Evolutionary conservation across 352 stramenopile species (phyloP).

Genomic region (Achlya hypogyna): DNA sequence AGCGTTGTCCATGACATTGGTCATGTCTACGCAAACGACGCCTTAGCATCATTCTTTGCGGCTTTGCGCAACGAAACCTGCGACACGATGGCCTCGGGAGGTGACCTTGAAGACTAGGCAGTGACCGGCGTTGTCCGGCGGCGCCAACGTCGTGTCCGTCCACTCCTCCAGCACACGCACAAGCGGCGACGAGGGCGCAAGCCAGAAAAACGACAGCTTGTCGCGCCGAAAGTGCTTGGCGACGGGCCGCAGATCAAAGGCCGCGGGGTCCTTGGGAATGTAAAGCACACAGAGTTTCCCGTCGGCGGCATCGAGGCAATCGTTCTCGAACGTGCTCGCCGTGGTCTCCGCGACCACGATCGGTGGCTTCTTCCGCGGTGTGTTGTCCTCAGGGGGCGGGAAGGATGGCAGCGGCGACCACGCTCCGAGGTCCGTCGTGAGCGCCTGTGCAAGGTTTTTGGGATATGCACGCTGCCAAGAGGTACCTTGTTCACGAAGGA

Average conservation of each 20-base stretch:
- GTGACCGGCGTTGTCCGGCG: neutral
- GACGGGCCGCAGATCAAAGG: conserved; percentile 34
- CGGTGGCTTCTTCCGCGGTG: conserved; percentile 63
- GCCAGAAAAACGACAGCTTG: conserved; percentile 46
- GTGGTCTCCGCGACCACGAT: conserved; percentile 37
- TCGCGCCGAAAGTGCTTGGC: conserved; percentile 75
- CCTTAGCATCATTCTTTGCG: neutral
- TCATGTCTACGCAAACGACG: neutral
- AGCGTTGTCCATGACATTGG: neutral
- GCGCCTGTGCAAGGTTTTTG: conserved; percentile 19
- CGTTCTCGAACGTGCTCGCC: conserved; percentile 24
- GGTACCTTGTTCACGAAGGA: conserved; percentile 38
- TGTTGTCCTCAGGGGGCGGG: conserved; percentile 36
- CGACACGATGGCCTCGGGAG: neutral
- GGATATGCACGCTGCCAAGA: neutral
- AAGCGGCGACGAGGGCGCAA: neutral
- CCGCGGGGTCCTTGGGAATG: conserved; percentile 22
- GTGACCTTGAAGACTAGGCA: neutral
- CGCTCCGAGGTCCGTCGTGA: conserved; percentile 27
- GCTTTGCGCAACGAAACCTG: neutral
- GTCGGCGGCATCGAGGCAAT: conserved; percentile 33
- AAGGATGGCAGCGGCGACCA: conserved; percentile 43
- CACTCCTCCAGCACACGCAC: neutral
- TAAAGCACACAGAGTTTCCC: conserved; percentile 73
- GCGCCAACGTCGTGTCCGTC: neutral